phyloP scores from a whole-genome alignment of 306 rosid genomes.

The Sophora flavescens region DNA sequence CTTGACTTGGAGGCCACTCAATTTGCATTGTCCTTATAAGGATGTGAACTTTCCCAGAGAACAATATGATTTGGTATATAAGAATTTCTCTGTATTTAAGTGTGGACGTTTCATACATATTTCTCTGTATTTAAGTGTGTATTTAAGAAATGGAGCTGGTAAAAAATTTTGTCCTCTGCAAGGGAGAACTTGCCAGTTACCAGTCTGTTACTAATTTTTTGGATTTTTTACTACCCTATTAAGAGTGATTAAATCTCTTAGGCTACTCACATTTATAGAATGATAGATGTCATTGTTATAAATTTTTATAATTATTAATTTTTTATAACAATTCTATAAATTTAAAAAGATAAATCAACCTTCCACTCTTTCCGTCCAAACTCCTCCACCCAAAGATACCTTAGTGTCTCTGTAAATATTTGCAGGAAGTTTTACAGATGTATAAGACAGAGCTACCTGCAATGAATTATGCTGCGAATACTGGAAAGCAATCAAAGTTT shows the following conservation, averaged over 20 bases:
- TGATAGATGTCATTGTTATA: too few species aligned
- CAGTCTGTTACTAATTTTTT: too few species aligned
- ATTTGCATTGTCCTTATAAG: slow-evolving; percentile 76
- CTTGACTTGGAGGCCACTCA: slow-evolving; percentile 83
- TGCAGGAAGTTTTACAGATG: slow-evolving; percentile 77
- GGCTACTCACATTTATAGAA: too few species aligned
- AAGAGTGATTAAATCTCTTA: too few species aligned
- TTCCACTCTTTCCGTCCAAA: neutral
- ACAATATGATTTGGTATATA: slow-evolving; percentile 29
- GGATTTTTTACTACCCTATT: too few species aligned
- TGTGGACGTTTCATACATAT: neutral
- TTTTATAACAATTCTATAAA: neutral
- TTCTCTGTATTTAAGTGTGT: too few species aligned
- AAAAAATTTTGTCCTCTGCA: too few species aligned
- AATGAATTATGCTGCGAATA: slow-evolving; percentile 92
- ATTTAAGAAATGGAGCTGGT: too few species aligned
- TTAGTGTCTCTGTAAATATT: slow-evolving; percentile 29
- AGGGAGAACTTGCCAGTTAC: too few species aligned
- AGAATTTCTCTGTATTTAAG: neutral
- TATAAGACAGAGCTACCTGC: slow-evolving; percentile 82
- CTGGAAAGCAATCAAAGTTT: slow-evolving; percentile 84
- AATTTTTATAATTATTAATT: neutral
- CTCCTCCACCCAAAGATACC: neutral
- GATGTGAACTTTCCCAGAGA: neutral
- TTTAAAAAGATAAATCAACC: neutral